Evolutionary conservation across 1,284 basidiomycete species (phyloP).

Genomic region (Xerocomus amazonicus): DNA sequence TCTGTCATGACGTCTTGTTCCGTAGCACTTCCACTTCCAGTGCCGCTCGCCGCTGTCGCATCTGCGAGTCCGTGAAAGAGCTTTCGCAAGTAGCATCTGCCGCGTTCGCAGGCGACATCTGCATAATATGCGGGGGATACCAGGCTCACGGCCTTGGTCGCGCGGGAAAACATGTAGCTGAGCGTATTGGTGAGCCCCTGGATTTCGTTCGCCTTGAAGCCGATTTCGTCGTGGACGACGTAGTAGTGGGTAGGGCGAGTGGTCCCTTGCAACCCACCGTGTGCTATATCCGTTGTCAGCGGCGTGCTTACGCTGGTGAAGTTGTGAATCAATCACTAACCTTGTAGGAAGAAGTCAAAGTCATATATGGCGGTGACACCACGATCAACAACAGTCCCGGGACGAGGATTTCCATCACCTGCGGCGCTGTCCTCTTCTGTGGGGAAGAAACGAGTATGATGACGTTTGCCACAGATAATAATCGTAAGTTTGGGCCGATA

Average conservation of each 20-base stretch:
- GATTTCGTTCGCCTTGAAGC: constrained; percentile 63
- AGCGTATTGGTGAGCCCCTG: constrained; percentile 62
- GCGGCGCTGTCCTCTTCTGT: constrained; percentile 57
- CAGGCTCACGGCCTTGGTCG: constrained; percentile 76
- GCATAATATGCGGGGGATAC: constrained; percentile 78
- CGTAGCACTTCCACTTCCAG: constrained; percentile 34
- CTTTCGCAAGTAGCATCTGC: constrained; percentile 70
- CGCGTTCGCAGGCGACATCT: constrained; percentile 74
- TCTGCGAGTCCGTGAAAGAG: constrained; percentile 51
- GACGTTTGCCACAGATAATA: constrained; percentile 78
- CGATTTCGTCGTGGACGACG: constrained; percentile 71
- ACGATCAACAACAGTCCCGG: constrained; percentile 75
- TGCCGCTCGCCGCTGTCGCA: constrained; percentile 30
- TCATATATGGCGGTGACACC: constrained; percentile 72
- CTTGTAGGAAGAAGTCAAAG: constrained; percentile 77
- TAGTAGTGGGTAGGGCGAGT: constrained; percentile 77
- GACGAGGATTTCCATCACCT: constrained; percentile 62
- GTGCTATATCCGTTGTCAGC: constrained; percentile 39
- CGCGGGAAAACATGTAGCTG: constrained; percentile 75
- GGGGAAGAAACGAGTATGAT: constrained; percentile 82
- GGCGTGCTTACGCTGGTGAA: neutral
- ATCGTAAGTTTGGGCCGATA: constrained; percentile 72
- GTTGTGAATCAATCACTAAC: constrained; percentile 27
- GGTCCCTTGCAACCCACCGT: constrained; percentile 63
- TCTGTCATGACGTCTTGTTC: constrained; percentile 36